A percentile compares a stretch with the other conserved stretches of the same genome.
Conservation (phyloP, 2,329 filamentous ascomycete genomes). For the Aspergillus sojae region DNA sequence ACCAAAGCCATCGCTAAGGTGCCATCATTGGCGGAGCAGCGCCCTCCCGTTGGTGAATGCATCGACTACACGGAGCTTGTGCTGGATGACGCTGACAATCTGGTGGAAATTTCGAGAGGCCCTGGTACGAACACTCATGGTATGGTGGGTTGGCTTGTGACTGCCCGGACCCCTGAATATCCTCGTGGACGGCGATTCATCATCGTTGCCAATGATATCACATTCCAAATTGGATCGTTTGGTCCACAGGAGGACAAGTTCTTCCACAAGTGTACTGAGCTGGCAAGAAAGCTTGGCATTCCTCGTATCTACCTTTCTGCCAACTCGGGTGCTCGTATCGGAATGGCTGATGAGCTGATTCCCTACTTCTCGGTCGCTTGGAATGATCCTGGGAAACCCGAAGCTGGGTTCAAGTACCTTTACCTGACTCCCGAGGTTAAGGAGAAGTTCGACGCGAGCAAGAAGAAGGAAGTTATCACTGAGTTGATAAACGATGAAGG, state of each 20-base stretch:
- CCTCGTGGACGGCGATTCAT: slow-evolving; percentile 89
- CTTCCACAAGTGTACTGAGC: slow-evolving; percentile 98
- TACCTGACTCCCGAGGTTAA: slow-evolving; percentile 88
- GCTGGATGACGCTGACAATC: slow-evolving; percentile 87
- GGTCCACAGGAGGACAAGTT: slow-evolving; percentile 95
- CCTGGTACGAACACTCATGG: slow-evolving; percentile 93
- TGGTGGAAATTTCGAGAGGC: slow-evolving; percentile 91
- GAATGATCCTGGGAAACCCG: slow-evolving; percentile 81
- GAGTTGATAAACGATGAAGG: slow-evolving; percentile 84
- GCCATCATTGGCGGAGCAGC: slow-evolving; percentile 73
- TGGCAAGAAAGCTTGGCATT: slow-evolving; percentile 90
- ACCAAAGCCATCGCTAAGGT: slow-evolving; percentile 72
- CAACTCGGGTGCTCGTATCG: slow-evolving; percentile 97
- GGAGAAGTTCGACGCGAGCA: slow-evolving; percentile 79
- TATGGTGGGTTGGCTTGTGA: slow-evolving; percentile 98
- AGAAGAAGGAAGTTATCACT: slow-evolving; percentile 77
- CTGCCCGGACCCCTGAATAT: slow-evolving; percentile 93
- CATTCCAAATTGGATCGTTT: slow-evolving; percentile 97
- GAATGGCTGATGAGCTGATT: slow-evolving; percentile 94
- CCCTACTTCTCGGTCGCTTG: slow-evolving; percentile 96
- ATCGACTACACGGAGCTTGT: slow-evolving; percentile 94
- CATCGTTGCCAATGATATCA: slow-evolving; percentile 98
- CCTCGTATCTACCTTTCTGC: slow-evolving; percentile 97
- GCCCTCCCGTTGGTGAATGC: slow-evolving; percentile 84
- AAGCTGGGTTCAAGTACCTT: slow-evolving; percentile 93